Evolutionary conservation across 2,329 filamentous ascomycete genomes (phyloP).

Genomic region (Raffaelea albimanens): DNA sequence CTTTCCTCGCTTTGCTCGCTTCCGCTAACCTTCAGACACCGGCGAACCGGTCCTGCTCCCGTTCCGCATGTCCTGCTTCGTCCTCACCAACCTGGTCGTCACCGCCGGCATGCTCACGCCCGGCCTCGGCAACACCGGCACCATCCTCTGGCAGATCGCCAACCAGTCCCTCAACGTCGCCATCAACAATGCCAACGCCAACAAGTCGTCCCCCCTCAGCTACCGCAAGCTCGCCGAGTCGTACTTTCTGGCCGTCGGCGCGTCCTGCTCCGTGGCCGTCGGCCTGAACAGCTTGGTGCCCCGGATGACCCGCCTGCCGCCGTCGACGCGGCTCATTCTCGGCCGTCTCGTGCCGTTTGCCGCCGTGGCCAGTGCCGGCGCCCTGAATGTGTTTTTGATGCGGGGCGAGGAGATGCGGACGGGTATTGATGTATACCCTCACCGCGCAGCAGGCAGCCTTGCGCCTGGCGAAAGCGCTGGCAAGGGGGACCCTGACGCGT

Average conservation of each 20-base stretch:
- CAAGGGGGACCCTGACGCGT: background rate
- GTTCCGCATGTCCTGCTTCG: slow-evolving; percentile 95
- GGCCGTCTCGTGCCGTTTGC: slow-evolving; percentile 90
- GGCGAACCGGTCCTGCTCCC: slow-evolving; percentile 86
- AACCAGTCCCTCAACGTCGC: slow-evolving; percentile 98
- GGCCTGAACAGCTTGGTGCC: slow-evolving; percentile 87
- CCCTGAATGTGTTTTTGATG: slow-evolving; percentile 95
- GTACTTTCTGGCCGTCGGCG: slow-evolving; percentile 83
- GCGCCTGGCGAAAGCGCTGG: no score
- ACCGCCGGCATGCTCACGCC: slow-evolving; percentile 97
- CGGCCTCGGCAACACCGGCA: slow-evolving; percentile 72
- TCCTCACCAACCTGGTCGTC: slow-evolving; percentile 85
- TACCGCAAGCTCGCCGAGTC: slow-evolving; percentile 75
- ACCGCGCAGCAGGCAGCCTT: no score
- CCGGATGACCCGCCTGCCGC: slow-evolving; percentile 65
- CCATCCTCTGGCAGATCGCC: slow-evolving; percentile 85
- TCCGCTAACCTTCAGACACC: slow-evolving; percentile 54
- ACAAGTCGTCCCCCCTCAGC: slow-evolving; percentile 88
- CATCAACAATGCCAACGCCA: slow-evolving; percentile 95
- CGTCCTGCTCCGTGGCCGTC: slow-evolving; percentile 87
- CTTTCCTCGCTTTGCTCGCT: no score
- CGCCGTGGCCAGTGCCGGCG: slow-evolving; percentile 83
- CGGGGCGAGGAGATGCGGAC: slow-evolving; percentile 87
- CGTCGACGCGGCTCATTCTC: slow-evolving; percentile 66
- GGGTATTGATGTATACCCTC: slow-evolving; percentile 87